Conservation (phyloP, 83 land plant genomes). For the Larix sibirica region DNA sequence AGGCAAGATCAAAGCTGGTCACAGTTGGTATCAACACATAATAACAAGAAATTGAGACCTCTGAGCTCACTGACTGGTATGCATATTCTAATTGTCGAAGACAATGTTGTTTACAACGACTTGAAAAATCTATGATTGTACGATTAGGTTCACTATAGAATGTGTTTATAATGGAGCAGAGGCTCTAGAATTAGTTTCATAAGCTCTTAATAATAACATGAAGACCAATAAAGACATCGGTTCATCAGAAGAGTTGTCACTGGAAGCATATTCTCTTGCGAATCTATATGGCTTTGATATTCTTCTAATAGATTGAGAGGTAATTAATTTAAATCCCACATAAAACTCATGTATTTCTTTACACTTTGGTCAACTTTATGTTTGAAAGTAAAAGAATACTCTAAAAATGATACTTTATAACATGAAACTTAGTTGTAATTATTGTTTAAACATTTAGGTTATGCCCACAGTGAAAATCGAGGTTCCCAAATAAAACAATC, state of each 20-base stretch:
- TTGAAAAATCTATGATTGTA: constrained; percentile 17
- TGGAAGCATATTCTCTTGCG: constrained; percentile 6
- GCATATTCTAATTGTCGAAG: constrained; percentile 64
- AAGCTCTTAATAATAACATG: constrained; percentile 20
- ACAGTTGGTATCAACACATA: neutral
- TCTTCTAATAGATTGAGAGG: constrained; percentile 85
- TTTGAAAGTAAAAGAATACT: neutral
- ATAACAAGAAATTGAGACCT: neutral
- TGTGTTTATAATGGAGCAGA: constrained; percentile 56
- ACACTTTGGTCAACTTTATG: neutral
- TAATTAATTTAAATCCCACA: constrained; percentile 11
- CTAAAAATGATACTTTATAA: neutral
- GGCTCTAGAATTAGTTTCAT: constrained; percentile 41
- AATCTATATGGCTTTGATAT: constrained; percentile 37
- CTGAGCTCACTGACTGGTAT: constrained; percentile 47
- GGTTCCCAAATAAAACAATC: no score
- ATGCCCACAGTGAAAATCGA: neutral
- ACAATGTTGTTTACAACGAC: constrained; percentile 24
- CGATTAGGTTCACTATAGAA: constrained; percentile 42
- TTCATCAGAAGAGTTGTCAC: neutral
- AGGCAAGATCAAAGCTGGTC: neutral
- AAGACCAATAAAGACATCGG: neutral
- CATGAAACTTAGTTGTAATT: neutral
- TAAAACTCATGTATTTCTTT: neutral
- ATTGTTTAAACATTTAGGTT: neutral